phyloP scores from a whole-genome alignment of 1,284 basidiomycete genomes.

The Ceratobasidium sp. region DNA sequence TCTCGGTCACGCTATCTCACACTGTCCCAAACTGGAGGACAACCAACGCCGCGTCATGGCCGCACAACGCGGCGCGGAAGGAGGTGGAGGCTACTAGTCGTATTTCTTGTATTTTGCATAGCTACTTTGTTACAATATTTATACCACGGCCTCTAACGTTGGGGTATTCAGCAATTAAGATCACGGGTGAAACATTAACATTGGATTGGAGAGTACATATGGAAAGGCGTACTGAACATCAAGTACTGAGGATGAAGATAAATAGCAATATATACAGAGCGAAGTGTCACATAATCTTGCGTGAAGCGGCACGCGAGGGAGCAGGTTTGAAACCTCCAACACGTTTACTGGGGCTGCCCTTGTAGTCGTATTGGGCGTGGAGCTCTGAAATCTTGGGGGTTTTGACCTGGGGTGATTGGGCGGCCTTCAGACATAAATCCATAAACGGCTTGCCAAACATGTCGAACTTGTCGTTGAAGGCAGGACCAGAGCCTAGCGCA shows the following conservation, averaged over 20 bases:
- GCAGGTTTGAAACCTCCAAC: constrained; percentile 35
- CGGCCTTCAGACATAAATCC: constrained; percentile 24
- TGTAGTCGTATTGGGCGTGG: constrained; percentile 31
- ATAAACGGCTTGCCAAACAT: constrained; percentile 32
- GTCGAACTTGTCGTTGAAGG: constrained; percentile 28
- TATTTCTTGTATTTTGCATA: not conserved
- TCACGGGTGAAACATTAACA: not conserved
- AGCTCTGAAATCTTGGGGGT: constrained; percentile 31
- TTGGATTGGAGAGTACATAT: constrained; percentile 2
- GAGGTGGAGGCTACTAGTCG: constrained; percentile 64
- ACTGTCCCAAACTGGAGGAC: constrained; percentile 98
- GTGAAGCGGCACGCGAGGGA: constrained; percentile 27
- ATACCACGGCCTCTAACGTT: not conserved
- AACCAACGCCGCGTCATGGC: constrained; percentile 88
- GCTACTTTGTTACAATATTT: not conserved
- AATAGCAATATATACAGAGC: constrained; percentile 19
- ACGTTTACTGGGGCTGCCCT: constrained; percentile 26
- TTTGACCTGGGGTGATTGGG: constrained; percentile 9
- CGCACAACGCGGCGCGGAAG: constrained; percentile 75
- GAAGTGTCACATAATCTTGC: not conserved
- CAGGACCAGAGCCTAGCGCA: constrained; percentile 5
- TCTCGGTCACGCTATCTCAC: constrained; percentile 91
- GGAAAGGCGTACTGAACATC: not conserved
- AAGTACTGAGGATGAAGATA: not conserved
- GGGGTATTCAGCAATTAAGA: not conserved